phyloP scores from a whole-genome alignment of 768 basidiomycete genomes.

The Trametes villosa region DNA sequence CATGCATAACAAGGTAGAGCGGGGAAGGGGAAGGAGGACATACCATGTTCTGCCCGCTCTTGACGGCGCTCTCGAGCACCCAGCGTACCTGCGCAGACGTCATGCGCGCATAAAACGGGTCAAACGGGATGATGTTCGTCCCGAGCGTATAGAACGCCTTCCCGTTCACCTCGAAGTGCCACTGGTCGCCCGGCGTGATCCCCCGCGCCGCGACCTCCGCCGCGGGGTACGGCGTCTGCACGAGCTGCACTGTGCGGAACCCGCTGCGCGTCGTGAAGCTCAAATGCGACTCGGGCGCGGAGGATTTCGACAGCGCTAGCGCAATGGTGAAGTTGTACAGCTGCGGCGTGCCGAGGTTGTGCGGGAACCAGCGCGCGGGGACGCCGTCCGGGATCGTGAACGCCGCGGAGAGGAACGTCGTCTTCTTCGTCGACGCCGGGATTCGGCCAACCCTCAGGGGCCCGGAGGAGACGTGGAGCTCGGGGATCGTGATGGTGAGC shows the following conservation, averaged over 20 bases:
- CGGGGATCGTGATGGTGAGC: constrained; percentile 50
- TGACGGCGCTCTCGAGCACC: constrained; percentile 58
- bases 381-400: constrained; percentile 52
- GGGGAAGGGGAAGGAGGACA: constrained; percentile 14
- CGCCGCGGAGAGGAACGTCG: constrained; percentile 46
- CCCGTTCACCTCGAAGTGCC: constrained; percentile 64
- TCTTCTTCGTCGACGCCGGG: constrained; percentile 31
- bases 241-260: constrained; percentile 61
- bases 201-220: constrained; percentile 49
- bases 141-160: constrained; percentile 58
- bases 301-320: constrained; percentile 35
- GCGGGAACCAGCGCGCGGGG: constrained; percentile 58
- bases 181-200: constrained; percentile 62
- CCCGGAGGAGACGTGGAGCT: constrained; percentile 46
- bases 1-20: not conserved
- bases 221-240: constrained; percentile 51
- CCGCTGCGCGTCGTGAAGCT: constrained; percentile 53
- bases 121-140: constrained; percentile 64
- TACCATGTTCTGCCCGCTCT: constrained; percentile 65
- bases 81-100: constrained; percentile 55
- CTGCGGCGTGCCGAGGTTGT: constrained; percentile 58
- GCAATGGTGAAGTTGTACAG: constrained; percentile 55
- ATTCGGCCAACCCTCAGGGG: constrained; percentile 34
- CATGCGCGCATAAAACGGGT: constrained; percentile 59
- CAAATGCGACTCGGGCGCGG: not conserved